These are phyloP conservation scores for Fusarium oligoseptatum DNA, from an alignment of 2,329 filamentous ascomycete genomes.

Conservation along the genomic window DNA sequence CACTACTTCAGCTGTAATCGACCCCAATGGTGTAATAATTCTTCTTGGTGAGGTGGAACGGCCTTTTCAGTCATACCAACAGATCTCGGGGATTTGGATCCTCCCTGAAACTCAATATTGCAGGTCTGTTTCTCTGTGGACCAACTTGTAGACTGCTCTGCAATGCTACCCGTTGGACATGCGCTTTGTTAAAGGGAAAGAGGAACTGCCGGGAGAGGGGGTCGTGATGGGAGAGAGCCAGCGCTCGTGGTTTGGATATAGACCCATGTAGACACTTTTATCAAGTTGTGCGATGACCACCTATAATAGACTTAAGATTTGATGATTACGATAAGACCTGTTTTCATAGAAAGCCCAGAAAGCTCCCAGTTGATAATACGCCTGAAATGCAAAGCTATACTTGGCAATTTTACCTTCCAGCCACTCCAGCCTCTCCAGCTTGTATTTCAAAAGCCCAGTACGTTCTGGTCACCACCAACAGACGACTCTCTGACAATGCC, in stretches of 20 bases:
- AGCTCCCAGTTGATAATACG: background rate
- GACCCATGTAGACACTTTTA: background rate
- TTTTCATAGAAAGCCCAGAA: background rate
- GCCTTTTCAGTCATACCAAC: background rate
- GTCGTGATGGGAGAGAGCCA: too few species aligned
- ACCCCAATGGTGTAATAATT: accelerated
- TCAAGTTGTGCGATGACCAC: background rate
- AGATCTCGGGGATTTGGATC: too few species aligned
- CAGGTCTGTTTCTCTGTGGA: background rate
- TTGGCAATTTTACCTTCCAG: background rate
- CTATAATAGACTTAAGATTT: background rate
- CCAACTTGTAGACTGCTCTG: background rate
- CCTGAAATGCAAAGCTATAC: background rate
- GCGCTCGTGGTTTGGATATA: background rate
- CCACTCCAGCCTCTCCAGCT: background rate
- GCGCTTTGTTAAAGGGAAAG: background rate
- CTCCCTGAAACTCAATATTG: too few species aligned
- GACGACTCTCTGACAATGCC: background rate
- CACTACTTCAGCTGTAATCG: background rate
- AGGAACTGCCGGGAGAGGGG: background rate
- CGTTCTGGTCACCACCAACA: background rate
- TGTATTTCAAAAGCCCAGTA: background rate
- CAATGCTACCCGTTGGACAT: background rate
- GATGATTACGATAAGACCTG: background rate
- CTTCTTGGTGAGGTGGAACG: background rate